These are phyloP conservation scores for Diaporthe citrichinensis DNA, from an alignment of 2,329 filamentous ascomycete species.

Conservation along the genomic window DNA sequence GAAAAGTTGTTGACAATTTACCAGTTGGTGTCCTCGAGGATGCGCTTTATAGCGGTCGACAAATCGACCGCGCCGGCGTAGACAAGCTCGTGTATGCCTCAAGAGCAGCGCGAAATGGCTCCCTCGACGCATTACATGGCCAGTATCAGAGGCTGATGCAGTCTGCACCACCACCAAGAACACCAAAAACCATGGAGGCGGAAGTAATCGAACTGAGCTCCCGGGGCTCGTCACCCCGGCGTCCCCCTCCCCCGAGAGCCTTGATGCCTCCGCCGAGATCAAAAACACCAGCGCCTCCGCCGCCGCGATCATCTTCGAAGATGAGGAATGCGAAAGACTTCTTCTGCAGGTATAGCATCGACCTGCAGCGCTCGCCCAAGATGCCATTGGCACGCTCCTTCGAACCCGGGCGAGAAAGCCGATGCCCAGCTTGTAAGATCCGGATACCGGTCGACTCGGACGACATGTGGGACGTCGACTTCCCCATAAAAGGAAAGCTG, in stretches of 20 bases:
- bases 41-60: slow-evolving; percentile 50
- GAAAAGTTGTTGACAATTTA: neutral
- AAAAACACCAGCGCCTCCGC: slow-evolving; percentile 33
- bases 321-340: slow-evolving; percentile 40
- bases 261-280: slow-evolving; percentile 30
- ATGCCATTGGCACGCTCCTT: slow-evolving; percentile 45
- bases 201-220: slow-evolving; percentile 43
- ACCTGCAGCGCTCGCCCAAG: slow-evolving; percentile 48
- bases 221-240: slow-evolving; percentile 30
- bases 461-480: slow-evolving; percentile 50
- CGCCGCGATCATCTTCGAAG: slow-evolving; percentile 40
- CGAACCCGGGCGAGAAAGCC: slow-evolving; percentile 41
- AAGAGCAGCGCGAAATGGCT: slow-evolving; percentile 52
- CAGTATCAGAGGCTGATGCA: slow-evolving; percentile 52
- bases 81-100: slow-evolving; percentile 51
- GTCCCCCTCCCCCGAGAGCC: slow-evolving; percentile 28
- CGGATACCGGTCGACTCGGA: slow-evolving; percentile 47
- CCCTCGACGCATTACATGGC: slow-evolving; percentile 52
- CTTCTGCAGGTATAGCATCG: slow-evolving; percentile 52
- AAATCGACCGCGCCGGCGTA: slow-evolving; percentile 47
- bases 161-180: slow-evolving; percentile 28
- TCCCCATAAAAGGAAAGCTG: slow-evolving; percentile 43
- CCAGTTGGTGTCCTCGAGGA: slow-evolving; percentile 53
- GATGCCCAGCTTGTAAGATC: slow-evolving; percentile 48
- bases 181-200: slow-evolving; percentile 40